A percentile compares a stretch with the other conserved stretches of the same genome.
Conservation (phyloP, 257 asterid genomes). For the Scutellaria baicalensis region DNA sequence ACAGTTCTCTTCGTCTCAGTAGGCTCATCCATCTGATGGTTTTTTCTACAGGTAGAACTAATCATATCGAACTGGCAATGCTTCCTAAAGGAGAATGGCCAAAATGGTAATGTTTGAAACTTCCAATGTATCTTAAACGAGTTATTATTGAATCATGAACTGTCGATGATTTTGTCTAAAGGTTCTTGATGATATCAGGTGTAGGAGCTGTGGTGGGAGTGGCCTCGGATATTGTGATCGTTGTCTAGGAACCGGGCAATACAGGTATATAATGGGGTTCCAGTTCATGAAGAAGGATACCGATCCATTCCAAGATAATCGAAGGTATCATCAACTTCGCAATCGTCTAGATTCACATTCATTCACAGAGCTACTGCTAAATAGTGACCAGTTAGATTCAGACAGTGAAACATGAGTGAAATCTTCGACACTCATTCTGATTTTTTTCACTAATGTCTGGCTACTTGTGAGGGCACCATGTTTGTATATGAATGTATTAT, state of each 20-base stretch:
- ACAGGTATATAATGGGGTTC: constrained; percentile 75
- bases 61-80: constrained; percentile 32
- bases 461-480: not conserved
- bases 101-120: constrained; percentile 48
- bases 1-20: too few species aligned
- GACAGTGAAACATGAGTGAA: constrained; percentile 11
- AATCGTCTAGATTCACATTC: constrained; percentile 4
- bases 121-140: not conserved
- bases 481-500: not conserved
- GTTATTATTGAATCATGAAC: not conserved
- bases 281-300: constrained; percentile 50
- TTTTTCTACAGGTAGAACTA: constrained; percentile 60
- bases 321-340: constrained; percentile 2
- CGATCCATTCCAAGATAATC: constrained; percentile 18
- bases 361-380: constrained; percentile 23
- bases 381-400: constrained; percentile 15
- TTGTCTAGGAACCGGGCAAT: constrained; percentile 83
- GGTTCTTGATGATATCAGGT: constrained; percentile 35
- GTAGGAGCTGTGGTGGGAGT: constrained; percentile 79
- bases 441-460: not conserved
- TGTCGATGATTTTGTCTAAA: not conserved
- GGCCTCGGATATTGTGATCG: constrained; percentile 74
- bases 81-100: constrained; percentile 98
- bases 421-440: not conserved
- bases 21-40: not conserved